A percentile compares a stretch with the other conserved stretches of the same genome.
These are phyloP conservation scores for Blepharisma japonicum DNA, from an alignment of 73 alveolate genomes.

Conservation along the genomic window DNA sequence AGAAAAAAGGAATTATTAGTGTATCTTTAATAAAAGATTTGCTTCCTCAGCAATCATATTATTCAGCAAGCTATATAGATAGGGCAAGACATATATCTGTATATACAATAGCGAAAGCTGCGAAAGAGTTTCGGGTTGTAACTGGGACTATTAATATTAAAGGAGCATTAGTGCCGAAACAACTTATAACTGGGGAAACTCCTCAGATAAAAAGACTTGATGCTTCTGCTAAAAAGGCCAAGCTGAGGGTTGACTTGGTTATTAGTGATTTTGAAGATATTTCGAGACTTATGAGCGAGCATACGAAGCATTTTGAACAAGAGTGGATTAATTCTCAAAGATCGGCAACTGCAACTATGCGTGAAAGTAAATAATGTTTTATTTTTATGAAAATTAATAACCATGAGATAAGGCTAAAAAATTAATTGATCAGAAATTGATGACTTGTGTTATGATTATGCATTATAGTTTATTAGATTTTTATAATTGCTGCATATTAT, in stretches of 20 bases:
- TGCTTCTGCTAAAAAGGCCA: neutral
- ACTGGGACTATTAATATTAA: neutral
- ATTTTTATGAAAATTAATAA: too few relatives aligned
- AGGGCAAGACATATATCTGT: constrained; percentile 4
- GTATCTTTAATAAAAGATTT: neutral
- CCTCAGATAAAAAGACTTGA: neutral
- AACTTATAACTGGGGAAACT: neutral
- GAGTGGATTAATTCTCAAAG: too few relatives aligned
- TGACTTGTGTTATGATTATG: too few relatives aligned
- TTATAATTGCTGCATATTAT: too few relatives aligned
- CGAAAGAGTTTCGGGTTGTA: neutral
- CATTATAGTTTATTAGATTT: too few relatives aligned
- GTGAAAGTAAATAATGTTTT: too few relatives aligned
- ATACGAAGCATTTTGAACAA: too few relatives aligned
- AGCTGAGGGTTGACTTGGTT: neutral
- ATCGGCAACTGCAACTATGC: too few relatives aligned
- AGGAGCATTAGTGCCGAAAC: neutral
- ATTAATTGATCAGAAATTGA: too few relatives aligned
- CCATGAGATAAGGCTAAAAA: too few relatives aligned
- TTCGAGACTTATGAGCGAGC: too few relatives aligned
- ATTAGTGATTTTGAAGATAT: too few relatives aligned
- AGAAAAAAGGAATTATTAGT: neutral
- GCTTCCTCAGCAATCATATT: neutral
- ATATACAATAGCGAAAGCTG: neutral
- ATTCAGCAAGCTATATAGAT: neutral